Base-by-base conservation (phyloP, 148 eudicot species). In the Fallopia convolvulus region DNA sequence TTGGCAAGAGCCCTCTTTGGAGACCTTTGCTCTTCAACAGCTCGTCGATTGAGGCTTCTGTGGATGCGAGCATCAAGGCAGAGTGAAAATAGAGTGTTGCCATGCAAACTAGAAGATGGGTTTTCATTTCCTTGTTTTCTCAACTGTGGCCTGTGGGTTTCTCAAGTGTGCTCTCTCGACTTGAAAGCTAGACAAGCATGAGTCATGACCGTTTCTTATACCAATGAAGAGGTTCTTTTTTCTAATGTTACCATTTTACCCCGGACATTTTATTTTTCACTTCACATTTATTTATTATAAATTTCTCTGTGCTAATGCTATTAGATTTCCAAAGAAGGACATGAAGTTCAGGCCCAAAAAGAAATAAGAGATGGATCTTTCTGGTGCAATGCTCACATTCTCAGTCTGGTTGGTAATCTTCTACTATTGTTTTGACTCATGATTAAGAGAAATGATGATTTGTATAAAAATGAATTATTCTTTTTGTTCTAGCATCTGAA, bases 1-100 rank as follows among this genome's bases (percentile, higher is more conserved):
- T 76, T 0, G 98, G 98, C 79, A 93, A 91, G 3, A 91, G 84
- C 3, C 98, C 96, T 0, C 88, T 84, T 0, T 93, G 98, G 3
- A 93, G 77, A 13, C 97, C 98, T 32, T 80, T 65, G 81, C 86
- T 83, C 41, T n/a, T 76, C 18, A 93, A 91, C 12, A 93, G 86
- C 56, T 88, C 89, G 3, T 93, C 92, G 58, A 93, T 81, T 41
- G 91, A 66, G 42, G 40, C 2, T 26, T 30, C 40, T 5, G 70
- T 3, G 32, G 3, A 21, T 3, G 39, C 0, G 8, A 32, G 4
- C 6, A 65, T 1, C 40, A 65, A 0, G 8, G 13, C 1, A 12
- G 11, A 32, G 40, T 65, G 70, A 13, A 65, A 2, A 32, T 3
- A 10, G 8, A 65, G 17, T 12, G 11, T 1, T 65, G 40, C 32